Evolutionary conservation across 495 filamentous ascomycete genomes (phyloP).

Genomic region (Aspergillus steynii): DNA sequence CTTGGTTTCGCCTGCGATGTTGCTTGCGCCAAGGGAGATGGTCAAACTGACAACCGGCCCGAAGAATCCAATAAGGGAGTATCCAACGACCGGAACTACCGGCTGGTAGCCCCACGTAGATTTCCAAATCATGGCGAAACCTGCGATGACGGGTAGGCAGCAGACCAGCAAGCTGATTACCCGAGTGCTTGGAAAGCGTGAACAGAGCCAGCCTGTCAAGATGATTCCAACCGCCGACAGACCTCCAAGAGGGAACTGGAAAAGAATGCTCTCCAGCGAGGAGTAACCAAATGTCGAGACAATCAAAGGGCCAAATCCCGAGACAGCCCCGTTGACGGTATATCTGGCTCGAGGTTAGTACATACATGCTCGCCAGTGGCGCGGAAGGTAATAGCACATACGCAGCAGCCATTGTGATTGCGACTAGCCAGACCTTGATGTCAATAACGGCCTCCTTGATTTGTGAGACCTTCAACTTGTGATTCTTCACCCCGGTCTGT

Average conservation of each 20-base stretch:
- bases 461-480: constrained; percentile 50
- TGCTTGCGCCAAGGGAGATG: constrained; percentile 67
- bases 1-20: constrained; percentile 77
- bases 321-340: constrained; percentile 73
- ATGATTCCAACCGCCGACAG: constrained; percentile 65
- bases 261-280: constrained; percentile 64
- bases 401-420: constrained; percentile 57
- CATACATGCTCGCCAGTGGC: neutral
- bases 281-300: constrained; percentile 72
- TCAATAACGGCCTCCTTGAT: constrained; percentile 50
- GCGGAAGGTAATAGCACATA: constrained; percentile 24
- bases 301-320: constrained; percentile 73
- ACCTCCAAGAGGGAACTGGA: constrained; percentile 70
- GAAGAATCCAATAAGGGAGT: constrained; percentile 70
- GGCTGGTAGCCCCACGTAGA: constrained; percentile 64
- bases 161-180: constrained; percentile 62
- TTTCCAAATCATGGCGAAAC: constrained; percentile 74
- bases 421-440: constrained; percentile 53
- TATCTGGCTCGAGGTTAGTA: constrained; percentile 39
- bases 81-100: constrained; percentile 63
- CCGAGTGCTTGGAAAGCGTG: constrained; percentile 59
- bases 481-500: constrained; percentile 53
- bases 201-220: constrained; percentile 60
- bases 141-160: constrained; percentile 71
- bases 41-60: constrained; percentile 65